Conservation (phyloP, 164 flowering plant species). For the Tetrastigma voinierianum region DNA sequence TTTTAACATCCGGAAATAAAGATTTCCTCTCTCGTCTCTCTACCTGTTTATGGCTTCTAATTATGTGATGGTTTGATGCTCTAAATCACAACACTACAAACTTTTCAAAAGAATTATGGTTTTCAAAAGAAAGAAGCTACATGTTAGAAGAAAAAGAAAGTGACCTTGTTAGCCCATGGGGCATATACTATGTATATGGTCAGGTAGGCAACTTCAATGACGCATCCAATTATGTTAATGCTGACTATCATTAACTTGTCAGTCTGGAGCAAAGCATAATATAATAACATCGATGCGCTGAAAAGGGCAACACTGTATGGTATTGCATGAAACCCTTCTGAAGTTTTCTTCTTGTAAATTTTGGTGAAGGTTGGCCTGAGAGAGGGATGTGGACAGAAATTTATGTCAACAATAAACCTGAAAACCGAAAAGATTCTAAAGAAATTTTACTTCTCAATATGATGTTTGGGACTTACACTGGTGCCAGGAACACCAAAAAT, state of each 20-base stretch:
- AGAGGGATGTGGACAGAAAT: too few relatives aligned
- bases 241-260: conserved; percentile 20
- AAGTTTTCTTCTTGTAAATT: conserved; percentile 32
- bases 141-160: neutral
- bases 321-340: conserved; percentile 36
- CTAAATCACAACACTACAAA: too few relatives aligned
- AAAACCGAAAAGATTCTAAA: too few relatives aligned
- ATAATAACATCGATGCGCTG: conserved; percentile 30
- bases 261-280: conserved; percentile 25
- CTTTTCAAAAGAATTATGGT: too few relatives aligned
- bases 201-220: conserved; percentile 23
- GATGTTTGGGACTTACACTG: conserved; percentile 33
- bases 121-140: too few relatives aligned
- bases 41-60: too few relatives aligned
- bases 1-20: too few relatives aligned
- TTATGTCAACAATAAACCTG: too few relatives aligned
- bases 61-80: too few relatives aligned
- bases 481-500: conserved; percentile 33
- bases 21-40: too few relatives aligned
- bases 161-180: conserved; percentile 19
- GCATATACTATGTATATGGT: conserved; percentile 21
- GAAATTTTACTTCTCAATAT: too few relatives aligned
- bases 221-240: conserved; percentile 31
- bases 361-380: conserved; percentile 36
- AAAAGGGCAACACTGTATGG: conserved; percentile 32